A percentile compares a stretch with the other conserved stretches of the same genome.
These are phyloP conservation scores for Lunasporangiospora selenospora DNA, from an alignment of 192 early-diverging fungal genomes.

Conservation along the genomic window DNA sequence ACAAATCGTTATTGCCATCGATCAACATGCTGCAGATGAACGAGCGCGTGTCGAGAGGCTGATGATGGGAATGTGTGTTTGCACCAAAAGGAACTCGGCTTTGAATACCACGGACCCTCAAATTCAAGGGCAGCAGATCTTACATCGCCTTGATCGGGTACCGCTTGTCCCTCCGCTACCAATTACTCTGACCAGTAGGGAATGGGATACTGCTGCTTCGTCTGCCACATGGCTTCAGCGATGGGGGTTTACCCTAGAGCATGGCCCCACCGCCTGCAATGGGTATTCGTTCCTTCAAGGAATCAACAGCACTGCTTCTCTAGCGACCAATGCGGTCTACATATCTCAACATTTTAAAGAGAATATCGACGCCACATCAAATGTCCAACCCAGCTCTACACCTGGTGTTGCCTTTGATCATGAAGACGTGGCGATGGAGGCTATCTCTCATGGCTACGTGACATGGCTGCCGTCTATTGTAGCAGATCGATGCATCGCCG, in stretches of 20 bases:
- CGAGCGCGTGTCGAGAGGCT: conserved; percentile 70
- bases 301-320: no score
- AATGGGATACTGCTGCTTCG: conserved; percentile 31
- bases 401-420: neutral
- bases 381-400: conserved; percentile 1
- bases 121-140: neutral
- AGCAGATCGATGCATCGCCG: conserved; percentile 66
- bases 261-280: neutral
- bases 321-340: conserved; percentile 1
- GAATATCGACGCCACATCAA: neutral
- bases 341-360: conserved; percentile 34
- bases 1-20: conserved; percentile 59
- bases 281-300: no score
- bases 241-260: conserved; percentile 55
- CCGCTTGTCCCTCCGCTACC: conserved; percentile 51
- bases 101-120: neutral
- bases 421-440: neutral
- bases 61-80: conserved; percentile 39
- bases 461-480: conserved; percentile 61
- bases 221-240: conserved; percentile 34
- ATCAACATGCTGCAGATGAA: conserved; percentile 87
- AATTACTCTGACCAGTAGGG: conserved; percentile 46
- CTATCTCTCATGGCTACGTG: conserved; percentile 26
- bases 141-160: conserved; percentile 43
- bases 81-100: neutral